Base-by-base conservation (phyloP, 2,329 filamentous ascomycete genomes). In the Pseudocercospora eumusae region DNA sequence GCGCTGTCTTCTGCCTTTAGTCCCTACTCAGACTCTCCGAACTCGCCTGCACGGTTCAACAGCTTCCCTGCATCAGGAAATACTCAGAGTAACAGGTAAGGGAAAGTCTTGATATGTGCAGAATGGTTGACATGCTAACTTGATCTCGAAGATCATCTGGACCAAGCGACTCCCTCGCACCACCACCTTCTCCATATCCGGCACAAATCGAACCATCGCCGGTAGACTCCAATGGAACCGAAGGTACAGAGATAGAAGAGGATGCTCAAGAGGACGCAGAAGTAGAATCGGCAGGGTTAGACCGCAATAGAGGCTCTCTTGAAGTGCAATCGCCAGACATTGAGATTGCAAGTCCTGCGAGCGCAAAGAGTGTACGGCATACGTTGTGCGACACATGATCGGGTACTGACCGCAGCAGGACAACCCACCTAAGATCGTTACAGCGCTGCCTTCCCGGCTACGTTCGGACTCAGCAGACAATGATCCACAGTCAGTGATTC, bases 401-500 rank as follows among this genome's bases (percentile, higher is more conserved):
- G 50, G 60, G 33, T 40, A 53, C 63, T 66, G 55, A 68, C 57
- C 13, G 42, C 42, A 55, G 33, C 55, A 65, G 61, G 67, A 75
- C 55, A 73, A 76, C 71, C 76, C 79, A 52, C 73, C 72, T 28
- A 78, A 76, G 71, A 75, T 84, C 54, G 76, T 83, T 64, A 84
- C 81, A 7, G 69, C 75, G 28, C 67, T 81, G 18, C 71, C 77
- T 10, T 64, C 69, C 50, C 73, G 75, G 56, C 65, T 72, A 27
- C 74, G 77, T 71, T 88, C 74, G 79, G 87, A 73, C 57, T 83
- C 84, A 23, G 58, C 68, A 23, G 87, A 87, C 64, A 91, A 96
- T 67, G 91, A 93, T 68, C 88, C 92, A 23, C 84, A 91, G 57
- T 97, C 93, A 1, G 93, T 96, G 59, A 96, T 97, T 68, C 93